Evolutionary conservation across 2,329 filamentous ascomycete genomes (phyloP), one percentile per base, ranked within the genome.

Genomic region (Pseudocercospora macadamiae): DNA sequence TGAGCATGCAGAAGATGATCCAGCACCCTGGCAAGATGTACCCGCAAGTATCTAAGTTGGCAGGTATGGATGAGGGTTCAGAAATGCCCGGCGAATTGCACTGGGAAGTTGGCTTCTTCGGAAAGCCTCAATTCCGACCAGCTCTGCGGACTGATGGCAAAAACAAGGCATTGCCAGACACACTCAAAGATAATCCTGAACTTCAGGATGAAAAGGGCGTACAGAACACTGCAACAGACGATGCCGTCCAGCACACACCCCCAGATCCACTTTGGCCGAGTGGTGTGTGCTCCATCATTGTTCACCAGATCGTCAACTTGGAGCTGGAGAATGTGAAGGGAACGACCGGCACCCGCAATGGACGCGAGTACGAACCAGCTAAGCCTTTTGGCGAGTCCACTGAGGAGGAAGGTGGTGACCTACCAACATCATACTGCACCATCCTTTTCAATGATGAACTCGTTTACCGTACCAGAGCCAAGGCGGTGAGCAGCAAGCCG

Each of bases 221-320:
- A 2, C 81, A 93, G 39, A 87, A 90, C 56, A 90, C 78, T 6
- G 82, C 83, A 1, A 82, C 89, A 47, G 91, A 96, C 70, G 90
- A 96, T 71, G 91, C 91, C 1, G 91, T 96, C 2, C 85, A 89
- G 42, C 89, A 91, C 71, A 97, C 93, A 0, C 95, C 95, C 4
- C 93, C 93, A 0, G 93, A 97, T 72, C 93, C 93, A n/a, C 82
- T 96, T 5, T 97, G 92, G 91, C 95, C 93, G 1, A 96, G 89
- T 66, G 95, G 95, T 57, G 82, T 99, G 18, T 87, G 93, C 71
- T 92, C 89, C 67, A 76, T 97, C 34, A 83, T 97, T 42, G 83
- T 97, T 23, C 93, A 97, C 71, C 93, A 97, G 74, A 96, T 97
- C 65, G 93, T 97, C 65, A 96, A 95, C 61, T 83, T 99, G 7